Base-by-base conservation (phyloP, 192 early-diverging fungal genomes). In the Podila minutissima region DNA sequence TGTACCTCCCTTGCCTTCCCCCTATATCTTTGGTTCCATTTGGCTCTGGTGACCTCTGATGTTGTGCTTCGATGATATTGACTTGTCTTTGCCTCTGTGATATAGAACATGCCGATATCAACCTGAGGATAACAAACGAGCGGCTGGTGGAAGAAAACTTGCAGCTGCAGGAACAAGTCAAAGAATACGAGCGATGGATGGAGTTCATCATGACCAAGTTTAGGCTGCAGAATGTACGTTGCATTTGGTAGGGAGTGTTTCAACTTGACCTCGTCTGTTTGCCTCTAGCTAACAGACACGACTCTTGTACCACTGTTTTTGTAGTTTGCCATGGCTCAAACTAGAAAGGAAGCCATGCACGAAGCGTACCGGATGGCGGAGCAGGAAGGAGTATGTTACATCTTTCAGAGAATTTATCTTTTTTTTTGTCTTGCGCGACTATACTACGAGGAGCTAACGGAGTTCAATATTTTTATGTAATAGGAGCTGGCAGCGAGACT, bases 161-260 rank as follows among this genome's bases (percentile, higher is more conserved):
- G 8, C 76, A 79, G 33, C 61, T 79, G 5, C 76, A 79, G 69
- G 76, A 79, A 41, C 76, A 79, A 22, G 53, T 79, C 22, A 69
- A 66, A 12, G 76, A 79, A 31, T 79, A 79, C 38, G 76, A 79
- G 8, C 64, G 70, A 31, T 79, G 76, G 70, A 72, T 79, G 70
- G 76, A 79, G 24, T 79, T 62, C 28, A 79, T 79, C 46, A 79
- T 79, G 76, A 60, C 76, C 38, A 79, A 79, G 46, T 79, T 79
- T 20, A 69, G 76, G 22, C 66, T 79, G 9, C 76, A 79, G 32
- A 79, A 79, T 32, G 76, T 79, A 72, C 67, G 41, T 46, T 46
- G 12, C 41, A 12, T 46, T 17, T 17, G 41, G 15, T 33, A 33
- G 2, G 4, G 41, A 8, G 3, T 46, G 41, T 13, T 13, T 46